Percentiles rank a stretch among this genome's conserved stretches.
phyloP scores from a whole-genome alignment of 257 asterid species.

The Gentiana straminea region DNA sequence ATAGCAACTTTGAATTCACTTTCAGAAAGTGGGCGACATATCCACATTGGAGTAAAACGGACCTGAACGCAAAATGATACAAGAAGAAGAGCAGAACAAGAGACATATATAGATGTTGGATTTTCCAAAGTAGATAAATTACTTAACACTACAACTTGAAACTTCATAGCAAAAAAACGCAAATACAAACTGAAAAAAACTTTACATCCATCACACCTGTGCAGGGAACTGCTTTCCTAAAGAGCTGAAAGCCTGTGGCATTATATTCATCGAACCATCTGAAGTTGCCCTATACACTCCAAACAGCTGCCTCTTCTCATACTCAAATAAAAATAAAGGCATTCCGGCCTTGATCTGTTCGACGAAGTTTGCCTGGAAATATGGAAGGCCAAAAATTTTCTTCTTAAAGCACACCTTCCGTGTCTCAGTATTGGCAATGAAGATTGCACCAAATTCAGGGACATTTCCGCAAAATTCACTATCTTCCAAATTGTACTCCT shows the following conservation, averaged over 20 bases:
- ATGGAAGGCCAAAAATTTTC: constrained; percentile 54
- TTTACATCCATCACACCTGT: constrained; percentile 34
- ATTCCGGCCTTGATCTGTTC: constrained; percentile 56
- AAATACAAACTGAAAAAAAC: no score
- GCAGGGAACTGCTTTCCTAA: constrained; percentile 55
- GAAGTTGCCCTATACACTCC: constrained; percentile 74
- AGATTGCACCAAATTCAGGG: constrained; percentile 84
- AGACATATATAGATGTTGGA: not conserved
- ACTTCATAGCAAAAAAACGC: no score
- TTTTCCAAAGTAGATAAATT: no score
- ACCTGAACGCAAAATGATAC: constrained; percentile 41
- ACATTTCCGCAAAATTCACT: constrained; percentile 32
- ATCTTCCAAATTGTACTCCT: constrained; percentile 29
- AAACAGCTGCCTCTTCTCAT: constrained; percentile 48
- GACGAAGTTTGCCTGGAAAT: constrained; percentile 41
- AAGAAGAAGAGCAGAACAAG: not conserved
- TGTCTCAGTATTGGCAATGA: constrained; percentile 48
- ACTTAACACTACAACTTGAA: no score
- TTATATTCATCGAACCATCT: constrained; percentile 61
- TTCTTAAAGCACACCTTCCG: constrained; percentile 46
- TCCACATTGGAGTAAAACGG: constrained; percentile 45
- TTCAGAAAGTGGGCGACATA: constrained; percentile 65
- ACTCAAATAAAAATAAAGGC: constrained; percentile 74
- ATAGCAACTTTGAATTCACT: constrained; percentile 55
- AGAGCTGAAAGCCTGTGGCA: constrained; percentile 39